Evolutionary conservation across 2,329 filamentous ascomycete species (phyloP), one percentile per base, ranked within the genome.

Genomic region (Capronia epimyces): DNA sequence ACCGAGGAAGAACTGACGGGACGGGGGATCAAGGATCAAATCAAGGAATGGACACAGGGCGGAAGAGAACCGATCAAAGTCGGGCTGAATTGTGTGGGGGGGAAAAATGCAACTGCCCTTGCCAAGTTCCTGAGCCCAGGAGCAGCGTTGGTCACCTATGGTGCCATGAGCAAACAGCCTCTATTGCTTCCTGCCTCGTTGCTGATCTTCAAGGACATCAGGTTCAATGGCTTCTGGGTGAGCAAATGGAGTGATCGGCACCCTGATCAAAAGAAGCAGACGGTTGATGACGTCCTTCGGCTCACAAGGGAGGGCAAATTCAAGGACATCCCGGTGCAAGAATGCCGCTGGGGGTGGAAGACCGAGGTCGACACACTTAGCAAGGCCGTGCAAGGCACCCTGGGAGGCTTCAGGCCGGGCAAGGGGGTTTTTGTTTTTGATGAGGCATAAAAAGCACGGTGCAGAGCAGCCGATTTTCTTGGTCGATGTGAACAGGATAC

Each of bases 151-250:
- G 89, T 98, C 20, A 95, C 91, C 3, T 98, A 98, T 66, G 93
- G 93, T 21, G 91, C 87, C 44, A 98, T 98, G 93, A 83, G 87
- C 27, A 87, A 86, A 66, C 84, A 95, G 72, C 90, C 91, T 0
- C 78, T 96, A 21, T 76, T 79, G 5, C 71, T 97, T 55, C 89
- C 91, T 0, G 86, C 90, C 0, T 87, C 86, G 0, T 75, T 94
- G 60, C 74, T 97, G 53, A 98, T 98, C 62, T 98, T 98, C 74
- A 93, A 91, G 69, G 83, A 97, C 62, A 77, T 97, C 46, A 78
- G 81, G 45, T 95, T 96, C 64, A 79, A 87, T 55, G 94, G 93
- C 3, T 98, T 97, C 70, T 98, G 93, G 93, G 82, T 97, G 20
- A 93, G 86, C 65, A 82, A 78, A 53, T 97, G 93, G 91, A 88